These are phyloP conservation scores for Hordeum pubiflorum DNA, from an alignment of 202 grass and related monocot genomes.

Conservation along the genomic window DNA sequence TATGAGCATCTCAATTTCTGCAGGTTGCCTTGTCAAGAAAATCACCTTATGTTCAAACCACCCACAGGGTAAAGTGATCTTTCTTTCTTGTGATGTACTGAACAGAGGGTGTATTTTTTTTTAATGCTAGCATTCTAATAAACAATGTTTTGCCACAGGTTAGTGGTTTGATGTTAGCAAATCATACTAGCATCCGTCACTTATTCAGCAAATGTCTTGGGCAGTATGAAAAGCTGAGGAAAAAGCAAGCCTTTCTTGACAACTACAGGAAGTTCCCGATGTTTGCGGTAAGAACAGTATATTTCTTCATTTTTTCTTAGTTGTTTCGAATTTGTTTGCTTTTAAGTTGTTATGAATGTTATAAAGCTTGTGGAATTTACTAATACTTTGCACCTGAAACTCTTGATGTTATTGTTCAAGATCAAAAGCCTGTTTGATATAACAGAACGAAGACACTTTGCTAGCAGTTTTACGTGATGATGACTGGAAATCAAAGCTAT, in stretches of 20 bases:
- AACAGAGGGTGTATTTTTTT: too few relatives aligned
- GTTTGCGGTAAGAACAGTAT: constrained; percentile 59
- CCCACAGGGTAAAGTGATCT: constrained; percentile 71
- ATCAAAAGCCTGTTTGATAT: background rate
- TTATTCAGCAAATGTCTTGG: constrained; percentile 87
- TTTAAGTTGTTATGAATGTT: background rate
- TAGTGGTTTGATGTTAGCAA: constrained; percentile 93
- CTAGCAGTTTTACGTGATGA: background rate
- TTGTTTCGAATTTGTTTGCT: background rate
- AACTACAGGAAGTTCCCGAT: constrained; percentile 92
- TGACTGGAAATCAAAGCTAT: background rate
- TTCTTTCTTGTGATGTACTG: background rate
- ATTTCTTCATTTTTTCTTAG: background rate
- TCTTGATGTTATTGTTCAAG: constrained; percentile 7
- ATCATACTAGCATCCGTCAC: constrained; percentile 94
- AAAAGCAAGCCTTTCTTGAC: constrained; percentile 95
- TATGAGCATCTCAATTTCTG: constrained; percentile 3
- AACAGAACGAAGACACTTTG: background rate
- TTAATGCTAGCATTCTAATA: constrained; percentile 10
- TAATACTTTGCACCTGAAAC: background rate
- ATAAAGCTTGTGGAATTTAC: background rate
- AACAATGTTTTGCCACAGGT: constrained; percentile 43
- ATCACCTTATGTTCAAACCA: constrained; percentile 98
- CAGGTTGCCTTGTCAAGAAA: constrained; percentile 99
- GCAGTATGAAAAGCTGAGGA: constrained; percentile 84